phyloP scores from a whole-genome alignment of 2,329 filamentous ascomycete species.

The Truncatella angustata region DNA sequence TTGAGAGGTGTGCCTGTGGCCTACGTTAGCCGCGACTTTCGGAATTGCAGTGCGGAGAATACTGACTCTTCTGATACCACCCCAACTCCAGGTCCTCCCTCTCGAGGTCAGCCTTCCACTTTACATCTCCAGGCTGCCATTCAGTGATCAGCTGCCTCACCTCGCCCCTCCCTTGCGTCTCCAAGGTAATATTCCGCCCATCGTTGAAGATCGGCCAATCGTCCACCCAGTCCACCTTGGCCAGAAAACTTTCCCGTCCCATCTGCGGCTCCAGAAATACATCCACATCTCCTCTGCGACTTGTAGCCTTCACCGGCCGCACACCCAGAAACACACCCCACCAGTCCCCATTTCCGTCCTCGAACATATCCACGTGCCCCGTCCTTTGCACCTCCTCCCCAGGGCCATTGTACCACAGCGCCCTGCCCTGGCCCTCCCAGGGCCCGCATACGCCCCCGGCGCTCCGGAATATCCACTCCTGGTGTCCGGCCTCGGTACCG shows the following conservation, averaged over 20 bases:
- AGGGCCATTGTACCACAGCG: conserved; percentile 44
- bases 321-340: conserved; percentile 48
- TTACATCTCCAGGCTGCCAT: conserved; percentile 29
- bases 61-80: conserved; percentile 37
- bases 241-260: conserved; percentile 49
- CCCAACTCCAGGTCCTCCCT: conserved; percentile 28
- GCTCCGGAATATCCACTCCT: conserved; percentile 51
- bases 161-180: conserved; percentile 29
- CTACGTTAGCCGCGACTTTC: not conserved
- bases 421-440: conserved; percentile 45
- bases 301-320: conserved; percentile 31
- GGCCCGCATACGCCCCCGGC: conserved; percentile 40
- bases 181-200: conserved; percentile 40
- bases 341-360: conserved; percentile 42
- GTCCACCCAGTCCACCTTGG: conserved; percentile 46
- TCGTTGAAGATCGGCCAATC: conserved; percentile 52
- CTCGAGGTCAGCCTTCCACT: conserved; percentile 33
- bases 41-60: not conserved
- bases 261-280: conserved; percentile 39
- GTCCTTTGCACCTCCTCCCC: conserved; percentile 49
- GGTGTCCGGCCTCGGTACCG: conserved; percentile 47
- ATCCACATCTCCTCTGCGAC: conserved; percentile 9
- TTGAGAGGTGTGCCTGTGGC: conserved; percentile 46
- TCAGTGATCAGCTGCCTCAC: conserved; percentile 14
- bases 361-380: conserved; percentile 47